Conservation (phyloP, 768 basidiomycete genomes). For the Lactifluus rugatus region DNA sequence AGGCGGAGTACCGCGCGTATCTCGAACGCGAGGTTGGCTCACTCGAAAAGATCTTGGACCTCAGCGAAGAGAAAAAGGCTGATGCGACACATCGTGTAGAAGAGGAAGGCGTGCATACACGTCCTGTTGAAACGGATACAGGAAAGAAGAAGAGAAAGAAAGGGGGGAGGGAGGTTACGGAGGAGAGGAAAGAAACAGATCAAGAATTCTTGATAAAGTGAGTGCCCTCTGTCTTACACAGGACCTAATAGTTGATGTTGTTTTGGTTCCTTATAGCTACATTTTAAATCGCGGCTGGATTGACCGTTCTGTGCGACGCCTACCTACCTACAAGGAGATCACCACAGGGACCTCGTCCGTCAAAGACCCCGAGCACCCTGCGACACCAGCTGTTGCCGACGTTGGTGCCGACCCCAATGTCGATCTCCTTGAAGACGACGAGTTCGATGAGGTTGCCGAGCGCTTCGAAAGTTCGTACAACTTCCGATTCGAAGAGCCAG, state of each 20-base stretch:
- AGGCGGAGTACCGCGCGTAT: slow-evolving; percentile 78
- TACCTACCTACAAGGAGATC: slow-evolving; percentile 83
- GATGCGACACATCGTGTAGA: slow-evolving; percentile 25
- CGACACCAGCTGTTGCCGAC: slow-evolving; percentile 14
- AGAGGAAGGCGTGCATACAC: slow-evolving; percentile 22
- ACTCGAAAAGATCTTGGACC: slow-evolving; percentile 54
- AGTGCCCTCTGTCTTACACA: slow-evolving; percentile 24
- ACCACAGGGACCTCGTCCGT: slow-evolving; percentile 31
- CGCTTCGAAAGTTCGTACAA: slow-evolving; percentile 95
- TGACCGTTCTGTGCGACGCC: slow-evolving; percentile 58
- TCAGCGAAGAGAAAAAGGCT: slow-evolving; percentile 30
- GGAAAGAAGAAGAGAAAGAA: slow-evolving; percentile 27
- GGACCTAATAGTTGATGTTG: neutral
- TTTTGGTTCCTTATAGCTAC: slow-evolving; percentile 45
- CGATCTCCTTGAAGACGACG: slow-evolving; percentile 39
- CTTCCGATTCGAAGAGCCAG: slow-evolving; percentile 93
- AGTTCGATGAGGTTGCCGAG: slow-evolving; percentile 87
- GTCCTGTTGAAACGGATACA: slow-evolving; percentile 24
- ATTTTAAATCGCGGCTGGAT: slow-evolving; percentile 98
- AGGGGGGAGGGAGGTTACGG: slow-evolving; percentile 21
- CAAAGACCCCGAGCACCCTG: slow-evolving; percentile 19
- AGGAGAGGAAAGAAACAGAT: slow-evolving; percentile 51
- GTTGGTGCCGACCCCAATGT: slow-evolving; percentile 21
- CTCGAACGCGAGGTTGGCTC: slow-evolving; percentile 77
- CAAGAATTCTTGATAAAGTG: slow-evolving; percentile 89